These are phyloP conservation scores for Camellia oleifera DNA, from an alignment of 179 eudicot species.

Conservation along the genomic window DNA sequence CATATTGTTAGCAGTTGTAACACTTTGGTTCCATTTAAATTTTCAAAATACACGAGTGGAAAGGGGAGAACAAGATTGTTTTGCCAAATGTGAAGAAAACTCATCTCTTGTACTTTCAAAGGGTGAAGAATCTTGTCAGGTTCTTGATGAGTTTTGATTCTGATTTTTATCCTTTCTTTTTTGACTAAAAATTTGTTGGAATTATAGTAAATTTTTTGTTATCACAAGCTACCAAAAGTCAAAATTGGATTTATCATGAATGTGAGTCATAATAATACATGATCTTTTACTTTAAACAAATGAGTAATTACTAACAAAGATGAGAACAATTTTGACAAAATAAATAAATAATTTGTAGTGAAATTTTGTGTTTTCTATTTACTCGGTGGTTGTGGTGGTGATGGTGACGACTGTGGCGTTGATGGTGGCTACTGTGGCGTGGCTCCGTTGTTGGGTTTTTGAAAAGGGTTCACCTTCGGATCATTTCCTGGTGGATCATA, in stretches of 20 bases:
- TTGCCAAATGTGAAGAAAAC: conserved; percentile 77
- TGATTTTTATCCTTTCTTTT: neutral
- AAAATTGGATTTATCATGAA: neutral
- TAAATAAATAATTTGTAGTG: too few species aligned
- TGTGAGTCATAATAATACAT: neutral
- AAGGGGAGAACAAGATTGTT: conserved; percentile 53
- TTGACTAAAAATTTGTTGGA: neutral
- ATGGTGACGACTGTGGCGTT: too few species aligned
- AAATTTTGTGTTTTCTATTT: too few species aligned
- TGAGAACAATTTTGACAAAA: neutral
- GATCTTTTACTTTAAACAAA: neutral
- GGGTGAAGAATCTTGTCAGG: conserved; percentile 98
- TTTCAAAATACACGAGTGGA: conserved; percentile 74
- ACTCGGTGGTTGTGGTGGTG: too few species aligned
- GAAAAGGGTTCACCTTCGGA: neutral
- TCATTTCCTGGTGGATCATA: conserved; percentile 21
- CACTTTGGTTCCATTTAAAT: conserved; percentile 68
- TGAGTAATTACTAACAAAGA: neutral
- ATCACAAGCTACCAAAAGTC: neutral
- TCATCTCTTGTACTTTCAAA: conserved; percentile 46
- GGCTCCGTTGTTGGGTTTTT: too few species aligned
- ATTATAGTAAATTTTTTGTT: neutral
- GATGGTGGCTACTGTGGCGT: too few species aligned
- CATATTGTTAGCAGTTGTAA: conserved; percentile 52
- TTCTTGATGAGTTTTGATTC: conserved; percentile 18